Evolutionary conservation across 1,139 yeast genomes (phyloP), one percentile per base, ranked within the genome.

Genomic region (Protomyces inouyei): DNA sequence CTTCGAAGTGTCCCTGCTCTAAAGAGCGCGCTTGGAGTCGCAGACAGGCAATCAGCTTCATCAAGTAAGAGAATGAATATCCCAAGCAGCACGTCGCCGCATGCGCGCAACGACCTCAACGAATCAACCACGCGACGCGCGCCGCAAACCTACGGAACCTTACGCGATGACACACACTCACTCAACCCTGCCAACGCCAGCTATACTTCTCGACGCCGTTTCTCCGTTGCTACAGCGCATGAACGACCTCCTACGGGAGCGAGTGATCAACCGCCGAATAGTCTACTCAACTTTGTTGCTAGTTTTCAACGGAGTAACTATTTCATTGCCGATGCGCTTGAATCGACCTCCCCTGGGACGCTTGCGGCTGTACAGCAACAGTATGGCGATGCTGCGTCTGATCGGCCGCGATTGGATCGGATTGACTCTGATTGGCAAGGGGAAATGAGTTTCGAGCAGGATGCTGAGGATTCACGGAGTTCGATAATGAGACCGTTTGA

Each of bases 401-500:
- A 59, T 40, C 45, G 63, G 21, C 63, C 63, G 14, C 25, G 63
- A 16, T 52, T 59, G 14, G 63, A 45, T 8, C 52, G 63, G n/a
- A 59, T 59, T 3, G 63, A 52, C 54, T 52, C 57, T 18, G 63
- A 59, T 12, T 59, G 63, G 63, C 57, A 55, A 14, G 63, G 63
- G 32, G 63, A 43, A 16, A 43, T 23, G 25, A 43, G 48, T 18
- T 43, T 43, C 3, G 48, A 59, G 53, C 63, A 52, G 40, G 63
- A 43, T 10, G 14, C 14, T 16, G 48, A 43, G 28, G 48, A 43
- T 43, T 43, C 48, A 43, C 48, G 48, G 25, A 43, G 48, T 43
- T 43, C 48, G 23, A 43, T 43, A 1, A n/a, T 43, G 48, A n/a
- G 48, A 16, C 48, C 48, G 0, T 43, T 43, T 18, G 48, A 43